A percentile compares a stretch with the other conserved stretches of the same genome.
phyloP scores from a whole-genome alignment of 257 asterid species.

The Cynanchum wilfordii region DNA sequence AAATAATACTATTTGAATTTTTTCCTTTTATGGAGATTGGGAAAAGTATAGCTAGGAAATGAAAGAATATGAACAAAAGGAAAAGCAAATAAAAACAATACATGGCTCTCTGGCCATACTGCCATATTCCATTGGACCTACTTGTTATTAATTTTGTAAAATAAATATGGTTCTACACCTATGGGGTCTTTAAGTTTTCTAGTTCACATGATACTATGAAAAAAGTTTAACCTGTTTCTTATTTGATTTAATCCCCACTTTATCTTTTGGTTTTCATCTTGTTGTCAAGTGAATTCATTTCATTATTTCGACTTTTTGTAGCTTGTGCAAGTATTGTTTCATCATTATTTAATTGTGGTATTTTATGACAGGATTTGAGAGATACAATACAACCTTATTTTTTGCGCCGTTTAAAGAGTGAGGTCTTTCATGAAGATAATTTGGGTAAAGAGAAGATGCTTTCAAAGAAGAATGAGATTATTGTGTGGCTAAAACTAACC shows the following conservation, averaged over 20 bases:
- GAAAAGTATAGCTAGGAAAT: neutral
- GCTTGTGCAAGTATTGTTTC: neutral
- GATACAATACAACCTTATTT: conserved; percentile 88
- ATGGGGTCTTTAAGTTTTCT: neutral
- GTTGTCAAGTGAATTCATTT: neutral
- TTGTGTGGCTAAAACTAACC: conserved; percentile 85
- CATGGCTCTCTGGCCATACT: neutral
- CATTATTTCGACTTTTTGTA: neutral
- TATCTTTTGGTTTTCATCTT: neutral
- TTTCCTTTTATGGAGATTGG: neutral
- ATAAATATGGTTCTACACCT: too few species aligned
- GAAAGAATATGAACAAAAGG: neutral
- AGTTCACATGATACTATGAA: neutral
- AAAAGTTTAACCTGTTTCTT: conserved; percentile 2
- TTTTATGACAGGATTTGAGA: conserved; percentile 57
- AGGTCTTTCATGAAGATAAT: conserved; percentile 50
- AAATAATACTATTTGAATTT: neutral
- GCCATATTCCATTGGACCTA: neutral
- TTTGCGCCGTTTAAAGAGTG: conserved; percentile 87
- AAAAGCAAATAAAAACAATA: neutral
- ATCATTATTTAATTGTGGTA: conserved; percentile 1
- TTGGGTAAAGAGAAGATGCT: conserved; percentile 34
- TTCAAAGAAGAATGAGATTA: conserved; percentile 87
- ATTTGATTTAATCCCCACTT: neutral
- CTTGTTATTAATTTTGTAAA: neutral